Conservation (phyloP, 2,329 filamentous ascomycete species). For the Diaporthe ilicicola region DNA sequence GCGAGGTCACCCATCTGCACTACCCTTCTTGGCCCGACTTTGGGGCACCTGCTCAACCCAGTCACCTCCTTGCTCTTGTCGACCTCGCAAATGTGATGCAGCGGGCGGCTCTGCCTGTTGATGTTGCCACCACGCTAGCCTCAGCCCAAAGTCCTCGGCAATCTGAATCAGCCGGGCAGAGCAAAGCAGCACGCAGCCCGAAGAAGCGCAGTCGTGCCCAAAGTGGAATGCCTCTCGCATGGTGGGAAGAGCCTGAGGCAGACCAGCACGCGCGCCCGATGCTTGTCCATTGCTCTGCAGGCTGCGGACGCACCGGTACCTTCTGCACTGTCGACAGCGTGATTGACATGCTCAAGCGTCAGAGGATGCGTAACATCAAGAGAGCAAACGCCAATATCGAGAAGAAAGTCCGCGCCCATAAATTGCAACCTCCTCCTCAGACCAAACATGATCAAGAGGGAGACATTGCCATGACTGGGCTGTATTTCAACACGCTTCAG, state of each 20-base stretch:
- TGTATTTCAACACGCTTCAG: conserved; percentile 20
- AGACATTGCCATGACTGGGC: conserved; percentile 54
- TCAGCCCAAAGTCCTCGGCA: conserved; percentile 1
- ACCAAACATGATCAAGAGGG: conserved; percentile 48
- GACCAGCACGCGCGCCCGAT: conserved; percentile 70
- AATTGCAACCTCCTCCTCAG: conserved; percentile 34
- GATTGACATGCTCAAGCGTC: conserved; percentile 95
- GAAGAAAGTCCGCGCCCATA: conserved; percentile 30
- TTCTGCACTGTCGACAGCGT: conserved; percentile 98
- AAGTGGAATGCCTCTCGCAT: conserved; percentile 48
- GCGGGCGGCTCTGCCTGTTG: conserved; percentile 61
- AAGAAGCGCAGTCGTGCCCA: conserved; percentile 35
- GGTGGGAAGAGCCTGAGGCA: conserved; percentile 68
- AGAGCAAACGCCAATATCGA: conserved; percentile 40
- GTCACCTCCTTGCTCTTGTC: conserved; percentile 87
- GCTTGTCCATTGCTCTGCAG: conserved; percentile 94
- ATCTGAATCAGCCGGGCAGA: not conserved
- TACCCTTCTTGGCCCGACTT: conserved; percentile 99
- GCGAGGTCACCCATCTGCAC: conserved; percentile 93
- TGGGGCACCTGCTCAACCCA: conserved; percentile 87
- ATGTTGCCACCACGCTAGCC: conserved; percentile 45
- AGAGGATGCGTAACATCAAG: conserved; percentile 55
- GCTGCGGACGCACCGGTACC: conserved; percentile 93
- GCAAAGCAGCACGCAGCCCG: conserved; percentile 21
- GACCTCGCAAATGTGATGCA: conserved; percentile 84